Conservation (phyloP, 768 basidiomycete species). For the Amanita subjunquillea region DNA sequence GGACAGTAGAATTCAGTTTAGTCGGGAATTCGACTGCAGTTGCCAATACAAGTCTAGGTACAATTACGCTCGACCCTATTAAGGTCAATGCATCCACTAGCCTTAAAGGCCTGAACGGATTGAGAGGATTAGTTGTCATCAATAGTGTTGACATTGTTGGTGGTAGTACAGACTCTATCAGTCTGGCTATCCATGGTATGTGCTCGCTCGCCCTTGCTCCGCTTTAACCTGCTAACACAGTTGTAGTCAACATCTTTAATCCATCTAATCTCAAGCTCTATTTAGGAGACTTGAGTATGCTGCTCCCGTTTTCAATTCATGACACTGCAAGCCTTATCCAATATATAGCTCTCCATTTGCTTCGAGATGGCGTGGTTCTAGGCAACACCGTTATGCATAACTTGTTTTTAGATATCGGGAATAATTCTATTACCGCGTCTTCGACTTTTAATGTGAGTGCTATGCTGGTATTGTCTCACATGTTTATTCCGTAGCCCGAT, state of each 20-base stretch:
- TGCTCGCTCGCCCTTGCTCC: not conserved
- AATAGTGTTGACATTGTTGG: conserved; percentile 55
- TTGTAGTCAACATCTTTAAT: conserved; percentile 49
- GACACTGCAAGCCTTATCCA: not conserved
- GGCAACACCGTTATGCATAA: conserved; percentile 57
- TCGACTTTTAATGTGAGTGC: conserved; percentile 40
- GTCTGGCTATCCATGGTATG: conserved; percentile 47
- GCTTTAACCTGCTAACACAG: not conserved
- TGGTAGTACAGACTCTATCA: conserved; percentile 47
- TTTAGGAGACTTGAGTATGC: conserved; percentile 54
- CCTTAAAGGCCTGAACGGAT: conserved; percentile 49
- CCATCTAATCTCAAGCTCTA: conserved; percentile 56
- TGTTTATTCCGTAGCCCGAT: conserved; percentile 37
- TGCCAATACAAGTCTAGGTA: conserved; percentile 51
- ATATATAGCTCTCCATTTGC: conserved; percentile 42
- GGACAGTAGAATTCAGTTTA: conserved; percentile 41
- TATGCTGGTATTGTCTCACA: not conserved
- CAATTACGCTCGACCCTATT: conserved; percentile 61
- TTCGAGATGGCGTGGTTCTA: conserved; percentile 36
- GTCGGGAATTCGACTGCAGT: conserved; percentile 50
- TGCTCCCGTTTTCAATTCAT: not conserved
- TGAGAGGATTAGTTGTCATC: conserved; percentile 47
- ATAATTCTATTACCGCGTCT: conserved; percentile 41
- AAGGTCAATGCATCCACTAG: conserved; percentile 59
- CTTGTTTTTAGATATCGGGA: conserved; percentile 46